Evolutionary conservation across 441 rosid genomes (phyloP), one percentile per base, ranked within the genome.

Genomic region (Eugenia klotzschiana): DNA sequence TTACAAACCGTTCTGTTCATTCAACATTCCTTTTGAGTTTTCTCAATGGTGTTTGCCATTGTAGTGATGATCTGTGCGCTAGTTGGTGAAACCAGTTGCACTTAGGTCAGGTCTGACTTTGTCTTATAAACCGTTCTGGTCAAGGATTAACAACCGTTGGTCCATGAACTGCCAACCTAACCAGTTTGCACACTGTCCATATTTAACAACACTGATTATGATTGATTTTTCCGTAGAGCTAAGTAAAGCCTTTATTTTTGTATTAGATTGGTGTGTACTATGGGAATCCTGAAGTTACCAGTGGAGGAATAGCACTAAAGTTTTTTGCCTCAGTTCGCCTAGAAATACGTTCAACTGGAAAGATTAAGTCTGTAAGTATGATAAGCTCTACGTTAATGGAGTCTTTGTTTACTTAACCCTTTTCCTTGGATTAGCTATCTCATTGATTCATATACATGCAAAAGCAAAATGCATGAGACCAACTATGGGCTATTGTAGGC

Each of bases 211-310:
- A 69, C 15, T 37, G 77, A 25, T 69, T 6, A 20, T 69, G 77
- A 33, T 69, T 37, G 25, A 69, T 69, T 69, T 33, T 9, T 69
- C 77, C 46, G 5, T 37, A 69, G 25, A 37, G 15, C 77, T 69
- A 69, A 69, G 25, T 11, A 20, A 20, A 20, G 77, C 79, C 85
- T 83, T 83, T 88, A 79, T 85, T 77, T 79, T 79, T 40, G 84
- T 82, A 85, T 51, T 64, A 96, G 98, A 96, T 96, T 90, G 99
- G 99, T 86, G 98, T 94, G 60, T 94, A 92, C 89, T 96, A 96
- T 51, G 99, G 99, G 73, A 96, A 96, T 90, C 99, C 99, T 82
- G 98, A 96, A 90, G 98, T 96, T 87, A 95, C 98, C 43, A 96
- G 98, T 84, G 99, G 99, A 84, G 99, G 98, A 84, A 93, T 96